Conservation (phyloP, 331 rosid genomes). For the Quercus phellos region DNA sequence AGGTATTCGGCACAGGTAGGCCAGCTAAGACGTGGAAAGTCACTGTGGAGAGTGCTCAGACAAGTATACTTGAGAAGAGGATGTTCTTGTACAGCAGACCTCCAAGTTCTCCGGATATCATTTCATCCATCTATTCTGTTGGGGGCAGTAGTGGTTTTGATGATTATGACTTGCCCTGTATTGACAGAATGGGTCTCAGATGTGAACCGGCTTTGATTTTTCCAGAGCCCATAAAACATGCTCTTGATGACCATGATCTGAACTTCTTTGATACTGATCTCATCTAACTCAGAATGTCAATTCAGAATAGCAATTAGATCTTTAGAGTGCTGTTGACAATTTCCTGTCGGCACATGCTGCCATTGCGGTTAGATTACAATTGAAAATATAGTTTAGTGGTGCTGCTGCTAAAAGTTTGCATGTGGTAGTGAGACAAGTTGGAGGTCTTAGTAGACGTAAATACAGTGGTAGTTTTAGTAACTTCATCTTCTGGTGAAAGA, state of each 20-base stretch:
- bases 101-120: too few relatives aligned
- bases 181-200: slow-evolving; percentile 56
- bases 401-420: slow-evolving; percentile 27
- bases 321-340: slow-evolving; percentile 49
- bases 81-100: too few relatives aligned
- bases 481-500: slow-evolving; percentile 26
- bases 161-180: slow-evolving; percentile 52
- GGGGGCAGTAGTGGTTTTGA: slow-evolving; percentile 62
- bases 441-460: slow-evolving; percentile 42
- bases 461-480: slow-evolving; percentile 30
- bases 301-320: slow-evolving; percentile 41
- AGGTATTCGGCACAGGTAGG: too few relatives aligned
- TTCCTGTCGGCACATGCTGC: slow-evolving; percentile 40
- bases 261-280: slow-evolving; percentile 55
- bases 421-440: slow-evolving; percentile 23
- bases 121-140: slow-evolving; percentile 66
- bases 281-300: slow-evolving; percentile 39
- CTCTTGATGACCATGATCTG: slow-evolving; percentile 62
- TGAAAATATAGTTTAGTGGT: slow-evolving; percentile 20
- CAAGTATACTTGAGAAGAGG: too few relatives aligned
- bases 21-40: too few relatives aligned
- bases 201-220: slow-evolving; percentile 54
- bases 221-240: slow-evolving; percentile 55
- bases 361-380: slow-evolving; percentile 6
- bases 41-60: too few relatives aligned